Conservation (phyloP, 306 rosid genomes). For the Lablab purpureus region DNA sequence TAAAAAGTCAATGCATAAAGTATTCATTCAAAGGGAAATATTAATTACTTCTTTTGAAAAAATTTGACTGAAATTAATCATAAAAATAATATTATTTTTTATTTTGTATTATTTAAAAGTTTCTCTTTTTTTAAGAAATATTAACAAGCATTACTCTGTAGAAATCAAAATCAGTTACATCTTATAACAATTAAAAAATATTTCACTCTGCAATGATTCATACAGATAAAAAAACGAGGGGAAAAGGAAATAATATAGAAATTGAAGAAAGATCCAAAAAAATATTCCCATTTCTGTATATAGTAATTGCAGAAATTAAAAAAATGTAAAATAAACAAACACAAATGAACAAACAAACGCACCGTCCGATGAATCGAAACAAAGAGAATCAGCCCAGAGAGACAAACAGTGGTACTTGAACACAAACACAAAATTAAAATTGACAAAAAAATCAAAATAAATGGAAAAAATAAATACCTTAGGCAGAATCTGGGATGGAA, state of each 20-base stretch:
- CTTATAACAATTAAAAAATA: background rate
- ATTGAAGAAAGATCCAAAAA: background rate
- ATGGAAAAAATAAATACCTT: constrained; percentile 51
- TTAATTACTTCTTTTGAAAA: no score
- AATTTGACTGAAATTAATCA: no score
- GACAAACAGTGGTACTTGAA: background rate
- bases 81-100: no score
- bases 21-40: no score
- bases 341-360: constrained; percentile 7
- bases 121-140: no score
- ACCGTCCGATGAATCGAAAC: constrained; percentile 19
- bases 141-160: no score
- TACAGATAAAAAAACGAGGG: background rate
- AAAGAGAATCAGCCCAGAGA: constrained; percentile 8
- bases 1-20: background rate
- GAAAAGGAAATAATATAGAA: background rate
- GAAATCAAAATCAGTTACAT: no score
- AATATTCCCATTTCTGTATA: background rate
- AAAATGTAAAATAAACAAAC: background rate
- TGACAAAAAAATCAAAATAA: background rate
- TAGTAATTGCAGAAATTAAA: background rate
- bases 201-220: background rate
- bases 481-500: constrained; percentile 64
- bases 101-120: no score
- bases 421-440: background rate